phyloP scores from a whole-genome alignment of 768 basidiomycete species.

The Tulasnella sp. region DNA sequence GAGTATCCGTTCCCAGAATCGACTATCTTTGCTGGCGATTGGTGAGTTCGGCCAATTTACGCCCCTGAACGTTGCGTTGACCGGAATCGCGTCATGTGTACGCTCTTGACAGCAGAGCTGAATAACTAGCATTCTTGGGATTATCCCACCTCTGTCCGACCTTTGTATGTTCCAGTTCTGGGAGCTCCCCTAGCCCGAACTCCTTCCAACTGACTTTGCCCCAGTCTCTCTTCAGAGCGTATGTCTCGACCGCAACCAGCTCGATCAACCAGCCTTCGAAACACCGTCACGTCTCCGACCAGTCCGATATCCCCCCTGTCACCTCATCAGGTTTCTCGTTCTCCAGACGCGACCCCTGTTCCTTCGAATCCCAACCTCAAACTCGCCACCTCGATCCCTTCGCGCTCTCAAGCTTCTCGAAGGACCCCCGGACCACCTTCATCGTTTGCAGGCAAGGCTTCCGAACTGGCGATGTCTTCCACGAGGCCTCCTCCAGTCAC shows the following conservation, averaged over 20 bases:
- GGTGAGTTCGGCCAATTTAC: neutral
- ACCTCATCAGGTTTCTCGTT: constrained; percentile 6
- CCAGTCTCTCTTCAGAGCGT: neutral
- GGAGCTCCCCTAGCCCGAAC: too few species aligned
- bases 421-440: constrained; percentile 6
- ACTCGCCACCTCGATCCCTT: constrained; percentile 26
- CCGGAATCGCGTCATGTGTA: neutral
- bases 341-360: constrained; percentile 32
- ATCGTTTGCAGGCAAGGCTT: constrained; percentile 4
- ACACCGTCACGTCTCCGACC: neutral
- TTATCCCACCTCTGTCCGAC: too few species aligned
- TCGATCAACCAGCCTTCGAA: neutral
- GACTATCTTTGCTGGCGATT: neutral
- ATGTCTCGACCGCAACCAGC: neutral
- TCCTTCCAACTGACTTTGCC: too few species aligned
- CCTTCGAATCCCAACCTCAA: constrained; percentile 28
- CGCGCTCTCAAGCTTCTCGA: constrained; percentile 8
- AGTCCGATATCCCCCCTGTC: neutral
- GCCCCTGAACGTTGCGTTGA: neutral
- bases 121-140: too few species aligned
- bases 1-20: too few species aligned
- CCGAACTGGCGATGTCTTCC: neutral
- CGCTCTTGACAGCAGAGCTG: too few species aligned
- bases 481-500: neutral
- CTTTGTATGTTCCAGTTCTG: too few species aligned